Evolutionary conservation across 164 flowering plant species (phyloP).

Genomic region (Nymphaea colorata): DNA sequence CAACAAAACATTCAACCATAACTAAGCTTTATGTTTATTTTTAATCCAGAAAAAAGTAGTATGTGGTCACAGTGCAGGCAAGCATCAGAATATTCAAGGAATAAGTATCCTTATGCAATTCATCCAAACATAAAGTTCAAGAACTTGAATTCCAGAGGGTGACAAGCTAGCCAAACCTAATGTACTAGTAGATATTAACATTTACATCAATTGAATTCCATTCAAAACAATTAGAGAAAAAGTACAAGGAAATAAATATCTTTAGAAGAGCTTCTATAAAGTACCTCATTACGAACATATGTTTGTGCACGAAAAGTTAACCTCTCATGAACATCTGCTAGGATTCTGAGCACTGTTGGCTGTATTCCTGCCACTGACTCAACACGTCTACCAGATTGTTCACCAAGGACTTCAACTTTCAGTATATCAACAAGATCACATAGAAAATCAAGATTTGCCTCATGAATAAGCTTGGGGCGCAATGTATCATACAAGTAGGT

Average conservation of each 20-base stretch:
- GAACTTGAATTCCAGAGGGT: too few species aligned
- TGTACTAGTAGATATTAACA: too few species aligned
- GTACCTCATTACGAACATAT: slow-evolving; percentile 89
- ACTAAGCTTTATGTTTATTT: too few species aligned
- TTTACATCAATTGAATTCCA: background rate
- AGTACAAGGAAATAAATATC: background rate
- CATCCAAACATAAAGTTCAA: too few species aligned
- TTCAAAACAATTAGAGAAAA: background rate
- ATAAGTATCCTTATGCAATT: too few species aligned
- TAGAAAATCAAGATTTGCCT: slow-evolving; percentile 80
- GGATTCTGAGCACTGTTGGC: slow-evolving; percentile 75
- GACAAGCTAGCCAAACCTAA: too few species aligned
- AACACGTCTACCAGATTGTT: slow-evolving; percentile 60
- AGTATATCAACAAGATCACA: slow-evolving; percentile 96
- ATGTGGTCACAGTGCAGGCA: too few species aligned
- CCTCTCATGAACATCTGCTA: slow-evolving; percentile 92
- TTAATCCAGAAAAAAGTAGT: too few species aligned
- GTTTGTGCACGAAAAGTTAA: slow-evolving; percentile 94
- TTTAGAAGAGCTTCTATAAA: background rate
- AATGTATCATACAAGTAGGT: slow-evolving; percentile 87
- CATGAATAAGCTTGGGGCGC: slow-evolving; percentile 91
- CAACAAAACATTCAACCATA: too few species aligned
- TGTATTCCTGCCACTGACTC: slow-evolving; percentile 80
- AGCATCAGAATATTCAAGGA: too few species aligned
- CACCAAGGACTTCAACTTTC: slow-evolving; percentile 90